These are phyloP conservation scores for Postia placenta DNA, from an alignment of 768 basidiomycete species.

Conservation along the genomic window DNA sequence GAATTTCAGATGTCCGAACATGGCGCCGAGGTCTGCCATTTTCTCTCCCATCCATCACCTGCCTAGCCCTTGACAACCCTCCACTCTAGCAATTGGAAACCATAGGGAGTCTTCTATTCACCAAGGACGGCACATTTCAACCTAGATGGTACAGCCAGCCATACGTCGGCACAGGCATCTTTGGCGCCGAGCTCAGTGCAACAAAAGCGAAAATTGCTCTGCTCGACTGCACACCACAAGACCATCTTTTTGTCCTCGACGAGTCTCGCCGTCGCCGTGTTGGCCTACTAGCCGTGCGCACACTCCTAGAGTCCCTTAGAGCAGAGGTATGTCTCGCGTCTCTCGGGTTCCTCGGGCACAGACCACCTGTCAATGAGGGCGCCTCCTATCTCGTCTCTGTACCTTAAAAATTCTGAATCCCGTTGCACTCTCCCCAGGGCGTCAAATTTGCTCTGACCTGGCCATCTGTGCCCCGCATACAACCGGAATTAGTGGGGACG, in stretches of 20 bases:
- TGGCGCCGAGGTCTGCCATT: not conserved
- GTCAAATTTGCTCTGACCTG: not conserved
- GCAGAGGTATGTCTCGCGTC: constrained; percentile 1
- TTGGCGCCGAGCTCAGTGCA: constrained; percentile 3
- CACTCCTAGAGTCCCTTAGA: not conserved
- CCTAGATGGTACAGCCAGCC: not conserved
- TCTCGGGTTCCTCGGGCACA: not conserved
- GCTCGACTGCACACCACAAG: not conserved
- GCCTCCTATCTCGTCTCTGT: not conserved
- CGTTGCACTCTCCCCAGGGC: no score
- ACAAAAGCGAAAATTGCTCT: not conserved
- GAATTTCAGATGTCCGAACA: constrained; percentile 1
- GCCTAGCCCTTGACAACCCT: not conserved
- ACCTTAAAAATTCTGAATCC: no score
- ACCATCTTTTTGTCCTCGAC: not conserved
- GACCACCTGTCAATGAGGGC: not conserved
- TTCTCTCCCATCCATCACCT: not conserved
- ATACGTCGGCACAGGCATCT: not conserved
- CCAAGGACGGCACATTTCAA: not conserved
- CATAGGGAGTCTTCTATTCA: not conserved
- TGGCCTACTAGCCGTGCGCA: not conserved
- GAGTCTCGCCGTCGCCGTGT: not conserved
- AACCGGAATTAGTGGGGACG: not conserved
- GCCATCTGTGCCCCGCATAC: not conserved
- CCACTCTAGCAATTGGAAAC: not conserved